These are phyloP conservation scores for Plectranthus barbatus DNA, from an alignment of 257 asterid genomes.

Conservation along the genomic window DNA sequence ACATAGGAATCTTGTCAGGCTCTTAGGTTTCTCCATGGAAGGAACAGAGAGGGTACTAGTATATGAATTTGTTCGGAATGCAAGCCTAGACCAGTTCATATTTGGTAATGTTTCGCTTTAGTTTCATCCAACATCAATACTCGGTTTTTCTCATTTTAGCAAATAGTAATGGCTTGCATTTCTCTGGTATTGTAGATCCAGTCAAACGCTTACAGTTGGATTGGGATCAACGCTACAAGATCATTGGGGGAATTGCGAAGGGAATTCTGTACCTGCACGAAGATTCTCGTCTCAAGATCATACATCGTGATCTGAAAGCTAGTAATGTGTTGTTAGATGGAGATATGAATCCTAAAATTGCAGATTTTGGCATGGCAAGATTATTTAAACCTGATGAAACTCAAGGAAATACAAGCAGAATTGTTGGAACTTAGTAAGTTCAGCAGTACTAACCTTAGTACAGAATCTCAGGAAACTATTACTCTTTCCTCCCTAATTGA, in stretches of 20 bases:
- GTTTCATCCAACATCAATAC: neutral
- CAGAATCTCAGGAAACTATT: neutral
- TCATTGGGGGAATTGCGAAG: conserved; percentile 32
- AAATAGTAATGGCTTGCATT: neutral
- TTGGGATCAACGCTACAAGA: conserved; percentile 32
- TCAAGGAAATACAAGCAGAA: conserved; percentile 23
- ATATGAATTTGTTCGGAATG: conserved; percentile 21
- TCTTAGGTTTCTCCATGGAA: conserved; percentile 17
- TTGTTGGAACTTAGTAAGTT: conserved; percentile 48
- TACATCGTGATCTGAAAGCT: conserved; percentile 41
- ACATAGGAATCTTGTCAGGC: too few relatives aligned
- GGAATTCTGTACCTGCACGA: conserved; percentile 42
- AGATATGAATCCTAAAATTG: conserved; percentile 39
- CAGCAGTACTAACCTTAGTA: neutral
- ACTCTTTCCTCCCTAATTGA: neutral
- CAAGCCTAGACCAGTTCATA: too few relatives aligned
- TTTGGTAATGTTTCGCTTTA: conserved; percentile 18
- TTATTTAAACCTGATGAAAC: conserved; percentile 27
- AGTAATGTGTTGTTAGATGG: conserved; percentile 35
- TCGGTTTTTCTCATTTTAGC: neutral
- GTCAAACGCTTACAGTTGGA: conserved; percentile 12
- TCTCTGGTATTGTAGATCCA: neutral
- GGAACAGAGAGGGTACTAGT: conserved; percentile 16
- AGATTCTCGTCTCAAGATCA: conserved; percentile 36
- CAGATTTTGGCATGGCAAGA: conserved; percentile 52